These are phyloP conservation scores for Sisymbrium irio DNA, from an alignment of 345 rosid species.

Conservation along the genomic window DNA sequence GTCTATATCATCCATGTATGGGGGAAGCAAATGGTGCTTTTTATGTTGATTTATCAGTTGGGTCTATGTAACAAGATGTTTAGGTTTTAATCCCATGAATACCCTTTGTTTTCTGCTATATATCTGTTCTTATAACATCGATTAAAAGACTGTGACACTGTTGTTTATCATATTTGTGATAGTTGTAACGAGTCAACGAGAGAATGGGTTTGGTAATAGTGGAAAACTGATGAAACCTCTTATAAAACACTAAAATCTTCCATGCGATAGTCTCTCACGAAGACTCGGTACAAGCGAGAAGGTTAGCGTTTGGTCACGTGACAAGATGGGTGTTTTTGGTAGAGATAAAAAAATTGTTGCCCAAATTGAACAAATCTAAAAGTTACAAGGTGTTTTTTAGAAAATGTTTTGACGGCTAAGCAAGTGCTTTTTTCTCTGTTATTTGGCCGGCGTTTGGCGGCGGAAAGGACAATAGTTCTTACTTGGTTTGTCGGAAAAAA, in stretches of 20 bases:
- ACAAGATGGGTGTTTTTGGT: neutral
- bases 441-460: conserved; percentile 21
- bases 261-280: too few relatives aligned
- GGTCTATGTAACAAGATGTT: too few relatives aligned
- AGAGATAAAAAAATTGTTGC: neutral
- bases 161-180: neutral
- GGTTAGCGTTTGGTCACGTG: neutral
- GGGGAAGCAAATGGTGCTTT: neutral
- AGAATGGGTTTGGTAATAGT: neutral
- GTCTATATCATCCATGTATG: neutral
- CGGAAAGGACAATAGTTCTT: neutral
- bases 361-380: neutral
- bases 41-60: too few relatives aligned
- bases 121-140: neutral
- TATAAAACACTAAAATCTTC: too few relatives aligned
- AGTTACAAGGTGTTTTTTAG: too few relatives aligned
- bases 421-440: neutral
- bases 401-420: neutral
- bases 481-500: conserved; percentile 5
- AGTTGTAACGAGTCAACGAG: neutral
- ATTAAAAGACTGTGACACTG: neutral
- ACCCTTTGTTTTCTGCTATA: neutral
- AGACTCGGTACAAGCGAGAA: neutral
- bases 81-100: neutral
- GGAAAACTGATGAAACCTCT: too few relatives aligned